Conservation (phyloP, 108 stramenopile genomes). For the Skeletonema grethae region DNA sequence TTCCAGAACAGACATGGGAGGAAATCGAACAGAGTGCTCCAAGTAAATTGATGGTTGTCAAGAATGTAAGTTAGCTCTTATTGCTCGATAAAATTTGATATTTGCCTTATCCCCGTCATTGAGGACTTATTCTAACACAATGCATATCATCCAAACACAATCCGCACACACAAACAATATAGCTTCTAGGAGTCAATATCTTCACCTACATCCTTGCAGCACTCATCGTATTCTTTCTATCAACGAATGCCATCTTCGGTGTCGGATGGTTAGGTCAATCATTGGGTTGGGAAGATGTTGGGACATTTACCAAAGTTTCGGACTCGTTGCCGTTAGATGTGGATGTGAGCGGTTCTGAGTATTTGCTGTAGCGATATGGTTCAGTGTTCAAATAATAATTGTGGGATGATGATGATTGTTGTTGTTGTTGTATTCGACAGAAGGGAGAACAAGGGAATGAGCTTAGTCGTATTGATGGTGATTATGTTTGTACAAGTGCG, state of each 20-base stretch:
- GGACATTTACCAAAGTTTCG: constrained; percentile 65
- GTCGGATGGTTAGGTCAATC: constrained; percentile 82
- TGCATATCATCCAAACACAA: neutral
- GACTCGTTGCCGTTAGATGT: constrained; percentile 64
- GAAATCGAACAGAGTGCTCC: constrained; percentile 67
- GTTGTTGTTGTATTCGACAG: too few relatives aligned
- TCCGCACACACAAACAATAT: neutral
- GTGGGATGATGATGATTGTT: too few relatives aligned
- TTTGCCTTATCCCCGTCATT: too few relatives aligned
- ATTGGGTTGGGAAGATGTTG: constrained; percentile 68
- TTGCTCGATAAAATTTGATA: neutral
- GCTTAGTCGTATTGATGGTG: too few relatives aligned
- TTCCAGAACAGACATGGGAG: constrained; percentile 45
- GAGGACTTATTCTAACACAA: too few relatives aligned
- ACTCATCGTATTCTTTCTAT: constrained; percentile 63
- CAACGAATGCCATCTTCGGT: constrained; percentile 66
- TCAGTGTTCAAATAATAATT: too few relatives aligned
- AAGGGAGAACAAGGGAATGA: too few relatives aligned
- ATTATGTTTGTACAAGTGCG: too few relatives aligned
- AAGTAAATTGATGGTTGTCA: constrained; percentile 57
- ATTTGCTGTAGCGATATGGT: constrained; percentile 28
- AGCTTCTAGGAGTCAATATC: constrained; percentile 79
- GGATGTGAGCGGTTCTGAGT: constrained; percentile 62
- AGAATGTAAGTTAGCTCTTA: constrained; percentile 53
- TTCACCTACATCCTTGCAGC: constrained; percentile 77